Evolutionary conservation across 1,284 basidiomycete genomes (phyloP), one percentile per base, ranked within the genome.

Genomic region (Limonomyces culmigenus): DNA sequence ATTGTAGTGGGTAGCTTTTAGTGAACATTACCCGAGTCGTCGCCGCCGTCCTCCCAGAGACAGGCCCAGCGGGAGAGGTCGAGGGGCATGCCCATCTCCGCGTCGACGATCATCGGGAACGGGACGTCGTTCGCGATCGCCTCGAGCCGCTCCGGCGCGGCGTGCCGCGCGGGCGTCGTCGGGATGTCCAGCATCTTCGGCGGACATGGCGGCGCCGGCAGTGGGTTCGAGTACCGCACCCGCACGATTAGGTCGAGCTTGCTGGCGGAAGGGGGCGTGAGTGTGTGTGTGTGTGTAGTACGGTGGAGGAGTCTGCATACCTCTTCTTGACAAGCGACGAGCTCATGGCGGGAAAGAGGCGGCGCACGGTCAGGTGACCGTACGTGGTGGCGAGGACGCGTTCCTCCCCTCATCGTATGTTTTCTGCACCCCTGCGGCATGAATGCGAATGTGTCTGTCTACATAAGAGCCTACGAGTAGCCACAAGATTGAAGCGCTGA

Each of bases 131-230:
- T 73, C 1, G 83, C 80, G 30, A 95, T 60, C 14, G 75, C 67
- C 42, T 84, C 73, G 17, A 91, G 67, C 46, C 89, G 91, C 47
- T 81, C 77, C 13, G 86, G 81, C 19, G 70, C 70, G 16, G 85
- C 80, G 55, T 93, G 88, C 29, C 91, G 81, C 50, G 70, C 65
- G 10, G 87, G 77, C 50, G 83, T 72, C 20, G 91, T 93, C 19
- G 80, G 74, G 38, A 95, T 80, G 41, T 89, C 72, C 47, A 96
- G 65, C 13, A 95, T 62, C 57, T 93, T 93, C 27, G 91, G 89
- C 11, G 91, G 89, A 63, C 86, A 95, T 61, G 91, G 88, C 25
- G 92, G 91, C 8, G 88, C 66, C 2, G 91, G 91, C 3, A 96
- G 70, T 3, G 88, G 88, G 58, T 96, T 93, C 34, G 77, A 71